Percentiles rank a stretch among this genome's conserved stretches.
Evolutionary conservation across 2,329 filamentous ascomycete species (phyloP).

Genomic region (Exophiala mesophila): DNA sequence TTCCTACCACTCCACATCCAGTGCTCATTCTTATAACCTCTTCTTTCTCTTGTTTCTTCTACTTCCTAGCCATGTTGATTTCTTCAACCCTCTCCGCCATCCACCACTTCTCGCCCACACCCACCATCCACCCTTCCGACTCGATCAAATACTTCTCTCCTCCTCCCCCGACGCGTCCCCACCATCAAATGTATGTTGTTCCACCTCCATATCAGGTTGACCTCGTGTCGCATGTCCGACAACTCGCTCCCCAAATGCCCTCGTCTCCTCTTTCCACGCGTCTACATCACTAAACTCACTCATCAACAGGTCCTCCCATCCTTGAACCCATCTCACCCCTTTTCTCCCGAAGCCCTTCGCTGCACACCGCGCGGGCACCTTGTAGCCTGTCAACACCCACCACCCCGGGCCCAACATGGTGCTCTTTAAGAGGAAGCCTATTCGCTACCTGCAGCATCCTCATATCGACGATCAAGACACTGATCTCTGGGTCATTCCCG

Average conservation of each 20-base stretch:
- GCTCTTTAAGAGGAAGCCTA: slow-evolving; percentile 91
- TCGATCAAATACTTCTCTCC: not conserved
- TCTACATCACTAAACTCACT: not conserved
- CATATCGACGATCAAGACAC: slow-evolving; percentile 72
- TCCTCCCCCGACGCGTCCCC: slow-evolving; percentile 20
- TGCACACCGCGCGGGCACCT: not conserved
- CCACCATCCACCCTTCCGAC: slow-evolving; percentile 3
- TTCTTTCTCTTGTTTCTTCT: slow-evolving; percentile 14
- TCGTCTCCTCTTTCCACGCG: not conserved
- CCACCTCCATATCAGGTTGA: not conserved
- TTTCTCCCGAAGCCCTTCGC: not conserved
- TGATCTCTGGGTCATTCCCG: slow-evolving; percentile 87
- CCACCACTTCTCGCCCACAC: slow-evolving; percentile 7
- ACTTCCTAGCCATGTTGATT: slow-evolving; percentile 18
- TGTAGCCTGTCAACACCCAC: not conserved
- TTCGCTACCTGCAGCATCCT: slow-evolving; percentile 70
- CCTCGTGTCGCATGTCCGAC: not conserved
- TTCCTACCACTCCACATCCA: not conserved
- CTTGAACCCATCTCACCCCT: not conserved
- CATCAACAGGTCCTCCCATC: not conserved
- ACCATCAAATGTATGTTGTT: slow-evolving; percentile 17
- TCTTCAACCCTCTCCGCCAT: slow-evolving; percentile 13
- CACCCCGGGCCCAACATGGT: slow-evolving; percentile 55
- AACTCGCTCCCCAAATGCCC: not conserved
- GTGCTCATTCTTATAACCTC: slow-evolving; percentile 4